Evolutionary conservation across 805 yeast species (phyloP).

Genomic region (Isabelozyma heimii): DNA sequence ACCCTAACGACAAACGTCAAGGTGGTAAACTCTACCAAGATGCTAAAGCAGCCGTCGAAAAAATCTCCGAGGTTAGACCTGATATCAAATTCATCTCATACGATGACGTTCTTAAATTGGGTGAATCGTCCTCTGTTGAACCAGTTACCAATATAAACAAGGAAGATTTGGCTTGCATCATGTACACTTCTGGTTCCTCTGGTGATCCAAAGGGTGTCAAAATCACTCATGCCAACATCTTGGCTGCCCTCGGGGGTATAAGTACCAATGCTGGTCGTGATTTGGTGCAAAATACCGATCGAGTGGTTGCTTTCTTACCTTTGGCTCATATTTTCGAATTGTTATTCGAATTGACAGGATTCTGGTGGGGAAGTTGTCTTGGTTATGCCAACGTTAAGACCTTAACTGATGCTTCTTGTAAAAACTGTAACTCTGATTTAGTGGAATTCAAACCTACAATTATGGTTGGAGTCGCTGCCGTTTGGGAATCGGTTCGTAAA

Average conservation of each 20-base stretch:
- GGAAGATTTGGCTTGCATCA: conserved; percentile 66
- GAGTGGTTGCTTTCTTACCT: conserved; percentile 85
- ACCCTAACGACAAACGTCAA: conserved; percentile 60
- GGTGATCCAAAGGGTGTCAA: conserved; percentile 87
- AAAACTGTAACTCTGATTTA: conserved; percentile 87
- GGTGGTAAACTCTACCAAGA: conserved; percentile 57
- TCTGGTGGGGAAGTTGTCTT: conserved; percentile 86
- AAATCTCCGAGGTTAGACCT: conserved; percentile 67
- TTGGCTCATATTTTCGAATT: conserved; percentile 95
- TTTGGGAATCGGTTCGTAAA: conserved; percentile 94
- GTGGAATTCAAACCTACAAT: conserved; percentile 83
- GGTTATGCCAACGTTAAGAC: conserved; percentile 96
- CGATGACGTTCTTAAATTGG: conserved; percentile 65
- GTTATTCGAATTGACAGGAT: conserved; percentile 73
- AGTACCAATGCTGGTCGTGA: conserved; percentile 55
- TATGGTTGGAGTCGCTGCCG: conserved; percentile 99
- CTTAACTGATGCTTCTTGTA: conserved; percentile 74
- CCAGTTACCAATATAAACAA: conserved; percentile 45
- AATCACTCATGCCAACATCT: conserved; percentile 60
- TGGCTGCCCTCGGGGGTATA: conserved; percentile 88
- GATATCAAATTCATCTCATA: conserved; percentile 66
- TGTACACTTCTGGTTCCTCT: conserved; percentile 87
- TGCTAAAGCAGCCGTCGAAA: conserved; percentile 56
- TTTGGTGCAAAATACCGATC: conserved; percentile 55
- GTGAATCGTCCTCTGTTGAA: conserved; percentile 27